A percentile compares a stretch with the other conserved stretches of the same genome.
Evolutionary conservation across 2,329 filamentous ascomycete species (phyloP).

Genomic region (Apiospora arundinis): DNA sequence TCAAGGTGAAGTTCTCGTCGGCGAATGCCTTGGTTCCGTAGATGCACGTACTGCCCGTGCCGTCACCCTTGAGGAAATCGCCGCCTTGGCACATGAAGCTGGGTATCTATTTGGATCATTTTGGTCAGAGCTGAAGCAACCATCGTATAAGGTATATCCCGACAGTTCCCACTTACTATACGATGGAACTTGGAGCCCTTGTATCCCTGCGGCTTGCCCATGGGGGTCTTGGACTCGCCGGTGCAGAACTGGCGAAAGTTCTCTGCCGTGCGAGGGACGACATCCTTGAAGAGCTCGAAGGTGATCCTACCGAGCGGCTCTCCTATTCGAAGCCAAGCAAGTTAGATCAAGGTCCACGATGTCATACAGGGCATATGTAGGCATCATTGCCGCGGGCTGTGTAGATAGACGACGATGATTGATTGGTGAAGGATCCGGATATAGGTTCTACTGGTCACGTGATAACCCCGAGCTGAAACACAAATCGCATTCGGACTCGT

Average conservation of each 20-base stretch:
- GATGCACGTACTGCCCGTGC: slow-evolving; percentile 86
- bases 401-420: too few relatives aligned
- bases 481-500: neutral
- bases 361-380: too few relatives aligned
- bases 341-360: slow-evolving; percentile 23
- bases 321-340: slow-evolving; percentile 55
- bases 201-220: slow-evolving; percentile 86
- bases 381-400: neutral
- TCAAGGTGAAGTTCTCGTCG: slow-evolving; percentile 87
- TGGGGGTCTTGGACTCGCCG: slow-evolving; percentile 82
- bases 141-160: neutral
- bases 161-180: slow-evolving; percentile 65
- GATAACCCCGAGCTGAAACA: neutral
- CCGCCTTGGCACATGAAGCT: slow-evolving; percentile 98
- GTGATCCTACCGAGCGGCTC: slow-evolving; percentile 86
- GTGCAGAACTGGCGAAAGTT: slow-evolving; percentile 98
- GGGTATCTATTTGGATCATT: slow-evolving; percentile 70
- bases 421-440: neutral
- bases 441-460: slow-evolving; percentile 14
- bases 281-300: slow-evolving; percentile 87
- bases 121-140: neutral
- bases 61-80: slow-evolving; percentile 93
- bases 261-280: slow-evolving; percentile 87
- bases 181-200: slow-evolving; percentile 95
- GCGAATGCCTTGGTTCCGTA: slow-evolving; percentile 85